These are phyloP conservation scores for Calonectria hongkongensis DNA, from an alignment of 2,329 filamentous ascomycete genomes.

Conservation along the genomic window DNA sequence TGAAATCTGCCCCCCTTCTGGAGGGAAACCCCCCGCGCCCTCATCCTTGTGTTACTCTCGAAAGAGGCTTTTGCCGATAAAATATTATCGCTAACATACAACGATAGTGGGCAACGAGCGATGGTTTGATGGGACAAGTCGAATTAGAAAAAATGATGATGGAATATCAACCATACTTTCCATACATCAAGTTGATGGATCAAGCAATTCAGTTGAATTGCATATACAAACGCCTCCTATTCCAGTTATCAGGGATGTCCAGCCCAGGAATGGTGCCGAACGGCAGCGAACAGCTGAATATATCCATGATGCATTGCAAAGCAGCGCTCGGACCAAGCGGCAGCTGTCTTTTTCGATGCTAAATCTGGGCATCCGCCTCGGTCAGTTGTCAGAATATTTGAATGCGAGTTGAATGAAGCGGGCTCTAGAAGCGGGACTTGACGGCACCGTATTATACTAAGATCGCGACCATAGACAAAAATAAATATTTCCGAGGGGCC, in stretches of 20 bases:
- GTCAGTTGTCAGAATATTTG: too few species aligned
- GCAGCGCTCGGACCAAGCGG: constrained; percentile 5
- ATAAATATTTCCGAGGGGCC: neutral
- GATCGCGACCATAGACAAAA: neutral
- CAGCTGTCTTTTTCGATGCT: neutral
- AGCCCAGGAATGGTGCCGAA: neutral
- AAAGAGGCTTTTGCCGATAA: neutral
- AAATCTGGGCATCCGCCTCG: neutral
- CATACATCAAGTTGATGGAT: constrained; percentile 3
- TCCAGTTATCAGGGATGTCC: neutral
- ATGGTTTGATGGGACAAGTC: neutral
- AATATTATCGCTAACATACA: neutral
- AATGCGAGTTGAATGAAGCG: neutral
- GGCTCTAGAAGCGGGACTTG: too few species aligned
- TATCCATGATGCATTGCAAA: constrained; percentile 16
- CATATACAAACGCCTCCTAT: neutral
- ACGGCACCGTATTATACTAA: too few species aligned
- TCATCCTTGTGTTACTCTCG: too few species aligned
- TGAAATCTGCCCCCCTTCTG: neutral
- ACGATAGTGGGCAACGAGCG: neutral
- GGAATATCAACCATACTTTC: constrained; percentile 3
- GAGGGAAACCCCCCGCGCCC: too few species aligned
- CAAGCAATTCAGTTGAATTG: constrained; percentile 2
- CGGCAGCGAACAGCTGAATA: neutral
- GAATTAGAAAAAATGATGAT: constrained; percentile 12